Evolutionary conservation across 2,329 filamentous ascomycete species (phyloP).

Genomic region (Ophiostoma novo-ulmi): DNA sequence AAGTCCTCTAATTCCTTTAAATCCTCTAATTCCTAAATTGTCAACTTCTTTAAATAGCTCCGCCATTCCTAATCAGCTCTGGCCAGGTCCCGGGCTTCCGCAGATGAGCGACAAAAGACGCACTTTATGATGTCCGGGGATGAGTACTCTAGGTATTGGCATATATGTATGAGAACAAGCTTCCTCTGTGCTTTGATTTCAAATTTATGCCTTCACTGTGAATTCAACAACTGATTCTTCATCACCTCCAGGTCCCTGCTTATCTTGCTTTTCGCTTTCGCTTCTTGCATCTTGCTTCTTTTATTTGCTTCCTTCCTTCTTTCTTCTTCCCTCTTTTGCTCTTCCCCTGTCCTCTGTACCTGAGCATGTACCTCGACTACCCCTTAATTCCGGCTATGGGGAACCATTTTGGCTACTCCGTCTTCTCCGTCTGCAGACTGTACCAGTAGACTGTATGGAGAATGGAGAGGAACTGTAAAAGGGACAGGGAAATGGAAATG

Average conservation of each 20-base stretch:
- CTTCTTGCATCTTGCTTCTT: background rate
- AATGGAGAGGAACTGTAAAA: too few relatives aligned
- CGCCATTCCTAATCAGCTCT: background rate
- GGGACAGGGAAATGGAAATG: background rate
- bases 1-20: too few relatives aligned
- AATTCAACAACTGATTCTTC: too few relatives aligned
- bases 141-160: too few relatives aligned
- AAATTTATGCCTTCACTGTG: too few relatives aligned
- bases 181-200: too few relatives aligned
- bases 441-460: background rate
- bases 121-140: background rate
- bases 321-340: background rate
- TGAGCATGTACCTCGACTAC: background rate
- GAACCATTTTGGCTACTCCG: conserved; percentile 9
- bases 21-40: too few relatives aligned
- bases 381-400: conserved; percentile 13
- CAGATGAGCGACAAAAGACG: background rate
- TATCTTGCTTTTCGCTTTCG: background rate
- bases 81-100: background rate
- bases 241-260: background rate
- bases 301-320: background rate
- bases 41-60: background rate
- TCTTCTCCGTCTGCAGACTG: background rate
- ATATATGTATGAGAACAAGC: too few relatives aligned
- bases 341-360: background rate